Evolutionary conservation across 192 early-diverging fungal genomes (phyloP), one percentile per base, ranked within the genome.

Genomic region (Mortierella hygrophila): DNA sequence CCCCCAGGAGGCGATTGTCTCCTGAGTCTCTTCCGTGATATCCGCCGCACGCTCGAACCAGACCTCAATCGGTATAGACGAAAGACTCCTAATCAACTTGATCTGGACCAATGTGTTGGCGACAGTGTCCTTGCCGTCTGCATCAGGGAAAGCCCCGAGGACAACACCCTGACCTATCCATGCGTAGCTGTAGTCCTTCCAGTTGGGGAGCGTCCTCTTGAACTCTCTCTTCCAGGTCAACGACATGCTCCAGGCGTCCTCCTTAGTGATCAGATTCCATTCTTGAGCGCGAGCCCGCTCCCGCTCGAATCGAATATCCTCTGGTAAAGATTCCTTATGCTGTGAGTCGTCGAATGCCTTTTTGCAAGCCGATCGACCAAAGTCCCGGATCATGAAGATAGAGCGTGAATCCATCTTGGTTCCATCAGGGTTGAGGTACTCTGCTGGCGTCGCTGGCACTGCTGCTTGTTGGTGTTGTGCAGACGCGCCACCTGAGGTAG

Each of bases 81-180:
- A 86, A 8, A 86, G 57, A 44, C 84, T 77, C n/a, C 84, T 57
- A 46, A 86, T 80, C 63, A 86, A 38, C 52, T 77, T 77, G 60
- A 86, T 86, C 72, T 86, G 84, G 70, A 77, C 70, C 71, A 80
- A 68, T 6, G 47, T 76, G 68, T 79, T 80, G 32, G 76, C 57
- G 11, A 44, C 49, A 47, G 75, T 81, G 18, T 77, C 65, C 23
- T 60, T 52, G 40, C 71, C 75, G 23, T 81, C 71, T 6, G 42
- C 71, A 49, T 77, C 78, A 23, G 32, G 70, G 72, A 86, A 81
- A 9, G 79, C 75, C 0, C 42, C 52, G 47, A 86, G 63, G 13
- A 86, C 84, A 1, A 86, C 76, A 18, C 84, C 84, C 52, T 86
- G 84, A 47, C 84, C 84, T 18, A 86, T 71, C 84, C 84, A 86